Evolutionary conservation across 495 filamentous ascomycete species (phyloP).

Genomic region (Pseudotulostoma volvatum): DNA sequence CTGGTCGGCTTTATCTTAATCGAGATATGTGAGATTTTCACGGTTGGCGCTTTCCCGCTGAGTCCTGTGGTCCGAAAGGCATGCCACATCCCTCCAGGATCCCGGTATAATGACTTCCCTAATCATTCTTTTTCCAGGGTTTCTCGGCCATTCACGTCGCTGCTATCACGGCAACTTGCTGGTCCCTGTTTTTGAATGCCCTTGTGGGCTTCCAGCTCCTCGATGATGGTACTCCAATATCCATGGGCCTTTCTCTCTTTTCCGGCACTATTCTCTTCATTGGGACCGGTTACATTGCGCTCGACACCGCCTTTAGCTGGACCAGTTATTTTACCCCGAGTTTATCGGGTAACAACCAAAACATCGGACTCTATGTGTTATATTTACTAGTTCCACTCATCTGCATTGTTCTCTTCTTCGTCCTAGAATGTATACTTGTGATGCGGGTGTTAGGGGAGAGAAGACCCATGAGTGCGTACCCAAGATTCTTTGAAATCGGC

Average conservation of each 20-base stretch:
- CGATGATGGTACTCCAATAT: slow-evolving; percentile 82
- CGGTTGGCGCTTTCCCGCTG: slow-evolving; percentile 75
- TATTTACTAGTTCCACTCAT: slow-evolving; percentile 84
- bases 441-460: slow-evolving; percentile 69
- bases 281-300: slow-evolving; percentile 85
- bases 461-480: slow-evolving; percentile 67
- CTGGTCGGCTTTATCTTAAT: slow-evolving; percentile 75
- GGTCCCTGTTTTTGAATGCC: slow-evolving; percentile 86
- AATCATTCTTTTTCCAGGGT: slow-evolving; percentile 35
- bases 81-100: slow-evolving; percentile 5
- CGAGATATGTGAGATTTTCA: slow-evolving; percentile 91
- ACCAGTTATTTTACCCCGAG: slow-evolving; percentile 56
- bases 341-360: slow-evolving; percentile 40
- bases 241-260: slow-evolving; percentile 52
- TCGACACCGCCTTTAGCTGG: slow-evolving; percentile 84
- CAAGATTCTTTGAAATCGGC: too few species aligned
- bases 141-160: slow-evolving; percentile 91
- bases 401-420: slow-evolving; percentile 70
- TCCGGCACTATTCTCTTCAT: slow-evolving; percentile 63
- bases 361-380: slow-evolving; percentile 79
- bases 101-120: slow-evolving; percentile 1
- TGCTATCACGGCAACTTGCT: slow-evolving; percentile 69
- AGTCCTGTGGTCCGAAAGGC: slow-evolving; percentile 41
- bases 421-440: slow-evolving; percentile 69
- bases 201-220: slow-evolving; percentile 84